Evolutionary conservation across 352 stramenopile species (phyloP).

Genomic region (Phytophthora capsici): DNA sequence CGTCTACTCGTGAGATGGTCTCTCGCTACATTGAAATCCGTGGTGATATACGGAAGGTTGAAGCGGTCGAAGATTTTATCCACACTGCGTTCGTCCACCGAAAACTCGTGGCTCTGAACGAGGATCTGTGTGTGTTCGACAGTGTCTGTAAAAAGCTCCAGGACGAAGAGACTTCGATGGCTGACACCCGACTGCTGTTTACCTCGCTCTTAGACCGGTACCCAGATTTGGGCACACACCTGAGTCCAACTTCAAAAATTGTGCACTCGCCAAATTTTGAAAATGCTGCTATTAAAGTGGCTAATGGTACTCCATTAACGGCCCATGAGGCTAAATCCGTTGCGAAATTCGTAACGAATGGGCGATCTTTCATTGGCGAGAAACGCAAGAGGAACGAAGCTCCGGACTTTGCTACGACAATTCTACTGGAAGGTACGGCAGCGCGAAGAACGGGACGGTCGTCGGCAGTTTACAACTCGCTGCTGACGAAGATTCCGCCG

Average conservation of each 20-base stretch:
- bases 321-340: constrained; percentile 40
- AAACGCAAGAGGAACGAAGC: no score
- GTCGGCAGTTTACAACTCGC: neutral
- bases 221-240: neutral
- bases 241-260: neutral
- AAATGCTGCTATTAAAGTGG: neutral
- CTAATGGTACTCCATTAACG: constrained; percentile 43
- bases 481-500: constrained; percentile 10
- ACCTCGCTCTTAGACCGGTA: neutral
- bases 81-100: neutral
- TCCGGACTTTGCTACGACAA: no score
- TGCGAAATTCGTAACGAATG: no score
- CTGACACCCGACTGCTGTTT: neutral
- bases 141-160: neutral
- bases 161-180: neutral
- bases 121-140: neutral
- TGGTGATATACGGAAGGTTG: neutral
- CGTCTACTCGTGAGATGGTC: no score
- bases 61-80: neutral
- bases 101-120: neutral
- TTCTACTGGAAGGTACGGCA: neutral
- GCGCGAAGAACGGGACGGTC: neutral
- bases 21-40: neutral
- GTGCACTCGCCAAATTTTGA: neutral
- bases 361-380: no score